Percentiles rank a stretch among this genome's conserved stretches.
Evolutionary conservation across 805 yeast genomes (phyloP).

Genomic region (Blastobotrys terrestris): DNA sequence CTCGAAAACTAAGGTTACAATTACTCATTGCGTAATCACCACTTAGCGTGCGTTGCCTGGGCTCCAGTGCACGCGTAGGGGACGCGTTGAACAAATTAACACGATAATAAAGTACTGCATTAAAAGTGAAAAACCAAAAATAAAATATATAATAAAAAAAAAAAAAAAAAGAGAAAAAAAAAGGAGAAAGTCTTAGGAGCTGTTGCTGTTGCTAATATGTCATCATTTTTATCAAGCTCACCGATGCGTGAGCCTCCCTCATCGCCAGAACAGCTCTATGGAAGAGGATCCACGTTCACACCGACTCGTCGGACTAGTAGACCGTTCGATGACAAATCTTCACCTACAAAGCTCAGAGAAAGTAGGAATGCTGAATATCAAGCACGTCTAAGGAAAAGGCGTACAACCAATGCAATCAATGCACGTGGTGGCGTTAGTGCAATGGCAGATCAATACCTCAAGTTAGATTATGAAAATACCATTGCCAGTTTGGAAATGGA

Average conservation of each 20-base stretch:
- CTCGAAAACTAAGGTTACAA: too few relatives aligned
- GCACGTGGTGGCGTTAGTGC: constrained; percentile 12
- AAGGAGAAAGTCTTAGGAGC: background rate
- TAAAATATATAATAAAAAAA: too few relatives aligned
- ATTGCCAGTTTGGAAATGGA: constrained; percentile 1
- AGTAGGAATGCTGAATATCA: background rate
- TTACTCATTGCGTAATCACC: too few relatives aligned
- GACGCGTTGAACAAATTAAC: too few relatives aligned
- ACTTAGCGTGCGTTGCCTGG: too few relatives aligned
- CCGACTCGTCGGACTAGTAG: background rate
- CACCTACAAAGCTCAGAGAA: background rate
- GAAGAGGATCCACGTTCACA: background rate
- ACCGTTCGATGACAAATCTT: background rate
- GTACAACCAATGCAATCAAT: constrained; percentile 9
- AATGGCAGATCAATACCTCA: constrained; percentile 9
- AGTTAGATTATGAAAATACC: constrained; percentile 1
- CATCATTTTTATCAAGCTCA: background rate
- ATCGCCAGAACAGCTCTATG: background rate
- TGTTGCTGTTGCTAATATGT: background rate
- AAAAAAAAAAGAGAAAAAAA: constrained; percentile 3
- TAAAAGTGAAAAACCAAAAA: too few relatives aligned
- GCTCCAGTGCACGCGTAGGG: too few relatives aligned
- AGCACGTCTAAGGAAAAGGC: constrained; percentile 3
- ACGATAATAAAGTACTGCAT: too few relatives aligned
- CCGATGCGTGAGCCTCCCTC: background rate